Evolutionary conservation across 2,329 filamentous ascomycete species (phyloP).

Genomic region (Magnaporthiopsis incrustans): DNA sequence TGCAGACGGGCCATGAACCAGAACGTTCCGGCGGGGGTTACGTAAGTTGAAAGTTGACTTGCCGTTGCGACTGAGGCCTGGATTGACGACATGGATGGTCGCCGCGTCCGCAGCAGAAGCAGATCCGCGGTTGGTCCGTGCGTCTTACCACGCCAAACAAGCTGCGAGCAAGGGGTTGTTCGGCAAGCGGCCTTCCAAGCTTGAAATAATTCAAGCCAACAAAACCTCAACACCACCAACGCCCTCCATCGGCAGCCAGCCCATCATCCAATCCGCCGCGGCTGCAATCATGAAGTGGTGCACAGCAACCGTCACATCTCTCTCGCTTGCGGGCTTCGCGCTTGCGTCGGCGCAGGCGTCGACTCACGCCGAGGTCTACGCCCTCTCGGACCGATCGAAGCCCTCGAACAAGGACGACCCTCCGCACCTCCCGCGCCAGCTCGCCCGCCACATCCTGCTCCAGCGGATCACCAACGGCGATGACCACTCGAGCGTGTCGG

Average conservation of each 20-base stretch:
- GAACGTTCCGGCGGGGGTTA: neutral
- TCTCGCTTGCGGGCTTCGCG: slow-evolving; percentile 7
- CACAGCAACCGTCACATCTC: slow-evolving; percentile 4
- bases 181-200: neutral
- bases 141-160: neutral
- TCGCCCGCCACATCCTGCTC: slow-evolving; percentile 50
- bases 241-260: neutral
- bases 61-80: neutral
- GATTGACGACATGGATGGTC: neutral
- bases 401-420: slow-evolving; percentile 20
- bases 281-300: slow-evolving; percentile 6
- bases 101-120: neutral
- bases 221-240: neutral
- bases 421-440: slow-evolving; percentile 40
- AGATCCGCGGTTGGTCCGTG: neutral
- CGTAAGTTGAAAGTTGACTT: neutral
- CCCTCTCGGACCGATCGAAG: neutral
- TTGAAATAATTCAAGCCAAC: neutral
- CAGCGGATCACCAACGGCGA: slow-evolving; percentile 41
- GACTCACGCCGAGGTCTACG: slow-evolving; percentile 1
- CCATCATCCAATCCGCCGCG: neutral
- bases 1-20: neutral
- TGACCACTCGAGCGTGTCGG: slow-evolving; percentile 39
- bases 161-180: neutral
- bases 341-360: neutral